Evolutionary conservation across 106 monocot genomes (phyloP), one percentile per base, ranked within the genome.

Genomic region (Dactylorhiza incarnata): DNA sequence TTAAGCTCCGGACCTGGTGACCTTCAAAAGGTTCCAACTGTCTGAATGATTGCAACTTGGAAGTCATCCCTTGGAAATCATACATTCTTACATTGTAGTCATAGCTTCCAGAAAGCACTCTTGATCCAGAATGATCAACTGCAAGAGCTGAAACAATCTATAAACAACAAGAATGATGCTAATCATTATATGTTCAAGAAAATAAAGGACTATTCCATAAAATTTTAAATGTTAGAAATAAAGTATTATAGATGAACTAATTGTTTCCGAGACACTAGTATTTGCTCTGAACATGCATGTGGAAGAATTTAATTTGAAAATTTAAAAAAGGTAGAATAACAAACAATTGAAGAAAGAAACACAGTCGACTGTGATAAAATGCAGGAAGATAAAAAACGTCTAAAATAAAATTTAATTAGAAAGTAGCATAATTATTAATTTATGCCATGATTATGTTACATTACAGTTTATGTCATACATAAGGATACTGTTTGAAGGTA

Each of bases 31-130:
- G 97, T 76, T 99, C 97, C 43, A 99, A 59, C 74, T 99, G 94
- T 69, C 97, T 89, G 73, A 99, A 99, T 9, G 97, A 99, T 55
- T 99, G 94, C 76, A 99, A 74, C 83, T 89, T 94, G 13, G 97
- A 91, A 43, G 79, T 91, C 97, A 99, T 99, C 51, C 97, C 97
- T 86, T 99, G 94, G 63, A 99, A 99, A 65, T 99, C 97, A 81
- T 94, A 99, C 94, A 99, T 94, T 22, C 97, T 87, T 59, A 99
- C 89, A 12, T 87, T 94, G 70, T 99, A 99, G 78, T 99, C 97
- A 81, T 91, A 99, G 68, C 97, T 94, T 46, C 97, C 97, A 74
- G 97, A 85, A 74, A 99, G 83, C 15, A 99, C 91, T 86, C 97
- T 86, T 63, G 97, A 99, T 81, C 97, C 94, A 46, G 97, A 93